phyloP scores from a whole-genome alignment of 257 asterid genomes.

The Scutellaria galericulata region DNA sequence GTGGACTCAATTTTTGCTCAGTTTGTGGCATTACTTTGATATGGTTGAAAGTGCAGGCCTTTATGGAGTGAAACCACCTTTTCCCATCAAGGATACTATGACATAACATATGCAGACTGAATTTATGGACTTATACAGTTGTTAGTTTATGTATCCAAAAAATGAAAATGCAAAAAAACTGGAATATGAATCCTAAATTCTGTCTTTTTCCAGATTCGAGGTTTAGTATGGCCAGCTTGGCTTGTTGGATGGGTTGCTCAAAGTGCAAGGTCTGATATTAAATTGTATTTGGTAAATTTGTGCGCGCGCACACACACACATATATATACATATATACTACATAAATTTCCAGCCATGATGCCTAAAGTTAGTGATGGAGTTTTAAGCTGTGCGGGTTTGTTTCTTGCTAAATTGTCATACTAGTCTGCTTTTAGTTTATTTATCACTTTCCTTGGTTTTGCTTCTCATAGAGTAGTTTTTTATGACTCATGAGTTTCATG shows the following conservation, averaged over 20 bases:
- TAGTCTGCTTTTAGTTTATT: background rate
- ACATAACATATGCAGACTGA: background rate
- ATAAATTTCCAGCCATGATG: too few species aligned
- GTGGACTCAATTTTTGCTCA: slow-evolving; percentile 14
- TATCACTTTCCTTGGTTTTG: background rate
- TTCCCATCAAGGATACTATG: background rate
- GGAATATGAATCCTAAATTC: background rate
- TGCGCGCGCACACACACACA: too few species aligned
- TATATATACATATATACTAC: too few species aligned
- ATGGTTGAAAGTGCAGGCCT: background rate
- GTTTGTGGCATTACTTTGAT: background rate
- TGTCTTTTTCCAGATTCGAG: slow-evolving; percentile 61
- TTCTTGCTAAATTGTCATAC: too few species aligned
- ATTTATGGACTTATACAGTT: too few species aligned
- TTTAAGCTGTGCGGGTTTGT: too few species aligned
- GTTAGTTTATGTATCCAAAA: background rate
- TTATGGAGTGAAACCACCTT: background rate
- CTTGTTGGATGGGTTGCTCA: slow-evolving; percentile 99
- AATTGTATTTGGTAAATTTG: too few species aligned
- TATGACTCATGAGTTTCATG: background rate
- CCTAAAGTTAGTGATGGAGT: too few species aligned
- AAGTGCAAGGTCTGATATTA: slow-evolving; percentile 77
- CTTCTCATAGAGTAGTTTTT: background rate
- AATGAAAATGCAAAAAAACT: too few species aligned
- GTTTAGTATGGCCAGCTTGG: slow-evolving; percentile 78